Percentiles rank a stretch among this genome's conserved stretches.
These are phyloP conservation scores for Dichomitus squalens DNA, from an alignment of 1,284 basidiomycete genomes.

Conservation along the genomic window DNA sequence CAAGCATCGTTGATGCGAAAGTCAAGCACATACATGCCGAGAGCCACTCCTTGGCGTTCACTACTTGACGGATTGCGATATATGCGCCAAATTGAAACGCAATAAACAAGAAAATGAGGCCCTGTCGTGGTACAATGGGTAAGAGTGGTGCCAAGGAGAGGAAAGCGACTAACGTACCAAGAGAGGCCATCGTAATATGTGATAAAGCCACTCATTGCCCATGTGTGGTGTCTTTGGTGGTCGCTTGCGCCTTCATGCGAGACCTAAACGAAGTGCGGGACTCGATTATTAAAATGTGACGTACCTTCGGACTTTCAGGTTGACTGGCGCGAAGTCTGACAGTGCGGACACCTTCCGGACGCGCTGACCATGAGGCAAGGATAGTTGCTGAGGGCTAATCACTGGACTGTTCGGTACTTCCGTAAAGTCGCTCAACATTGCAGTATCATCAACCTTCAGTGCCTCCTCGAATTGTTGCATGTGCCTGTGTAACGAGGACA, in stretches of 20 bases:
- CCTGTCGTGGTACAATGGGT: constrained; percentile 40
- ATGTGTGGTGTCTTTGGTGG: constrained; percentile 45
- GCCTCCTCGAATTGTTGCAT: constrained; percentile 73
- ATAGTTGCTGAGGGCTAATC: constrained; percentile 35
- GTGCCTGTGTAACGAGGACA: constrained; percentile 48
- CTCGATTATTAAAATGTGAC: constrained; percentile 9
- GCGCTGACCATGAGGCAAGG: constrained; percentile 34
- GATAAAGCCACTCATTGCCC: constrained; percentile 78
- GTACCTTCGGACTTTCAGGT: constrained; percentile 75
- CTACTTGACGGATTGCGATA: constrained; percentile 86
- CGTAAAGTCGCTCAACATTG: constrained; percentile 32
- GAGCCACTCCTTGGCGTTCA: constrained; percentile 92
- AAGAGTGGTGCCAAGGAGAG: not conserved
- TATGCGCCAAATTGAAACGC: constrained; percentile 86
- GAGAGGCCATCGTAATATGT: constrained; percentile 87
- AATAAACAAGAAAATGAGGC: constrained; percentile 86
- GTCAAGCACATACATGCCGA: constrained; percentile 70
- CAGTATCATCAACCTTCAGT: constrained; percentile 59
- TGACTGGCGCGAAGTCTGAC: constrained; percentile 92
- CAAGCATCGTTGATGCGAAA: not conserved
- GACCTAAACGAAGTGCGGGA: not conserved
- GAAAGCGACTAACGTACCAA: constrained; percentile 56
- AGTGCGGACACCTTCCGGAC: constrained; percentile 84
- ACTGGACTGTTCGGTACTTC: constrained; percentile 44
- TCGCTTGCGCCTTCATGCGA: constrained; percentile 50